These are phyloP conservation scores for Syncephalastrum sp. DNA, from an alignment of 371 early-diverging fungal genomes.

Conservation along the genomic window DNA sequence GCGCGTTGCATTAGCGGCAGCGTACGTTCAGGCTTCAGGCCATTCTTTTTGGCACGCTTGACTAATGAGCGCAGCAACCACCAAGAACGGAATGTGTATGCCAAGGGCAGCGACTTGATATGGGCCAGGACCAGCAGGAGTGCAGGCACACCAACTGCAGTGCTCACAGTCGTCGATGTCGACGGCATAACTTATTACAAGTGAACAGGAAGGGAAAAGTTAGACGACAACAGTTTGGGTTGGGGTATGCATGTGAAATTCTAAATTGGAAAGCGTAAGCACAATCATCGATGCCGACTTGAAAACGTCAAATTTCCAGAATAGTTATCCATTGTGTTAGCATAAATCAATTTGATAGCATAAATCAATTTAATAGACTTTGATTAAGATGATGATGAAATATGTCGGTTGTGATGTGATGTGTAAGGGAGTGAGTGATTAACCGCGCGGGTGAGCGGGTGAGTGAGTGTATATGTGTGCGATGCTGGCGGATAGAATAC, in stretches of 20 bases:
- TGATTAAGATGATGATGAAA: too few species aligned
- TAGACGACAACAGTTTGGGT: not conserved
- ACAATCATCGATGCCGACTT: too few species aligned
- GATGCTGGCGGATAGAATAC: not conserved
- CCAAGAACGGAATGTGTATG: constrained; percentile 42
- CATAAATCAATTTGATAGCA: too few species aligned
- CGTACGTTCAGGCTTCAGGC: constrained; percentile 32
- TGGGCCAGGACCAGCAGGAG: constrained; percentile 22
- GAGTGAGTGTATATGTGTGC: not conserved
- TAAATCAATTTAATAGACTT: too few species aligned
- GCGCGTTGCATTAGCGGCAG: too few species aligned
- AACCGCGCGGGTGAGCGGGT: too few species aligned
- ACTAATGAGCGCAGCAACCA: constrained; percentile 26
- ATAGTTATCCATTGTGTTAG: too few species aligned
- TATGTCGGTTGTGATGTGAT: not conserved
- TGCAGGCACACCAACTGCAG: constrained; percentile 14
- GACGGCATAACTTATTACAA: constrained; percentile 6
- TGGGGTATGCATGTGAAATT: too few species aligned
- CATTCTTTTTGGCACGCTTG: constrained; percentile 25
- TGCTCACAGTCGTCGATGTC: constrained; percentile 2
- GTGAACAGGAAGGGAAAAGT: constrained; percentile 6
- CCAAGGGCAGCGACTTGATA: constrained; percentile 36
- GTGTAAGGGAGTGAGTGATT: not conserved
- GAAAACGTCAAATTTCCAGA: too few species aligned
- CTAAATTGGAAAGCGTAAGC: too few species aligned